Evolutionary conservation across 2,329 filamentous ascomycete genomes (phyloP).

Genomic region (Ophiognomonia clavigignenti-juglandacearum): DNA sequence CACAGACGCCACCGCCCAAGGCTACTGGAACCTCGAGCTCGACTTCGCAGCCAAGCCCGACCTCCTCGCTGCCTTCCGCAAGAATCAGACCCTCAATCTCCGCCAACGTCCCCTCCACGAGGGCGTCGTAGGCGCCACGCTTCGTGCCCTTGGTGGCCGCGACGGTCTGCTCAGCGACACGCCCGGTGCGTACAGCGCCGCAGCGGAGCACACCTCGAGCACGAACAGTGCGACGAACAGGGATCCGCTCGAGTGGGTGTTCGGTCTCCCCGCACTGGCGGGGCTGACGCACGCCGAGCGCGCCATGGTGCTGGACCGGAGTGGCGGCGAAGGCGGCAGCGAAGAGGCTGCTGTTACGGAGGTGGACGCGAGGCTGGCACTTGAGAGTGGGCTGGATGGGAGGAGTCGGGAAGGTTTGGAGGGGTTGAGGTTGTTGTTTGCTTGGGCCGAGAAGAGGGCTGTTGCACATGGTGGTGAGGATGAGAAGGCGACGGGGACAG

Average conservation of each 20-base stretch:
- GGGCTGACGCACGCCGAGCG: constrained; percentile 62
- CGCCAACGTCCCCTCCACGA: constrained; percentile 65
- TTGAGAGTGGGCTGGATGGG: constrained; percentile 47
- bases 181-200: constrained; percentile 30
- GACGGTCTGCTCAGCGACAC: constrained; percentile 18
- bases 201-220: constrained; percentile 21
- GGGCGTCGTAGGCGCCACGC: constrained; percentile 66
- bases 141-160: constrained; percentile 66
- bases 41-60: constrained; percentile 63
- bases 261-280: constrained; percentile 53
- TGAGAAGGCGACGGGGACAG: constrained; percentile 1
- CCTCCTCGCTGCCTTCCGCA: constrained; percentile 60
- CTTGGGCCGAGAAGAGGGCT: constrained; percentile 47
- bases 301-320: constrained; percentile 51
- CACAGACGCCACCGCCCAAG: constrained; percentile 55
- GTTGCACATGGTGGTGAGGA: constrained; percentile 16
- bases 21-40: constrained; percentile 77
- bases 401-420: constrained; percentile 38
- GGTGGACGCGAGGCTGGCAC: constrained; percentile 67
- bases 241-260: constrained; percentile 68
- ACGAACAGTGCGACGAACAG: no score
- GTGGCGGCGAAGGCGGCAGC: constrained; percentile 41
- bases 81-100: constrained; percentile 70
- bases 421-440: constrained; percentile 48
- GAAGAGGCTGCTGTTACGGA: constrained; percentile 34